Base-by-base conservation (phyloP, 176 grass and related monocot species). In the Carex pumila region DNA sequence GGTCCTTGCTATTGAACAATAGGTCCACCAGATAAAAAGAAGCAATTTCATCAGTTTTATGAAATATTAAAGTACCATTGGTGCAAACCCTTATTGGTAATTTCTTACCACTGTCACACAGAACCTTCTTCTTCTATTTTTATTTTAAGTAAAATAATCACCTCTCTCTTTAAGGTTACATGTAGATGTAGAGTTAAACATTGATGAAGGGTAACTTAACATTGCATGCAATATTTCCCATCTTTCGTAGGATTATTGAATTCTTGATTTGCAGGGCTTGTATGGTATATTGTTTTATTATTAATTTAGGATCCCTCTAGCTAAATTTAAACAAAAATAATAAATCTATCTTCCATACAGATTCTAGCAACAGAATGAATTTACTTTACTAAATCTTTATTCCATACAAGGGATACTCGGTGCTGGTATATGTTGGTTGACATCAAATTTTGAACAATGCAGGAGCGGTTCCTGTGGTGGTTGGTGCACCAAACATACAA, bases 401-500 rank as follows among this genome's bases (percentile, higher is more conserved):
- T 15, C 4, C 2, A 12, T 22, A 14, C 12, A 6, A 17, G 4
- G 56, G 71, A 55, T 54, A 76, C 72, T 76, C 31, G 49, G 47
- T 76, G 37, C 68, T 71, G 37, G 37, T 41, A 71, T 71, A 10
- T 71, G n/a, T 14, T 45, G 45, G 49, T 56, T 77, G 73, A 77
- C 29, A 30, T 50, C 55, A 30, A 54, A 77, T 15, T 30, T 77
- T 32, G 7, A 61, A 7, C 34, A 81, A 19, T 85, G 84, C 89
- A 98, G 95, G 95, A 80, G 62, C 95, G 79, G 86, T 98, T 81
- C 95, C 95, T 63, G 89, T 98, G 88, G 92, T 98, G 34, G 86
- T 98, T 85, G 95, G 95, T 79, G 95, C 95, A 70, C 95, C 92
- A 56, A 98, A 98, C 85, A 98, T 98, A 88, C 89, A 93, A 54